Evolutionary conservation across 1,139 yeast genomes (phyloP).

Genomic region (Magnusiomyces sp.): DNA sequence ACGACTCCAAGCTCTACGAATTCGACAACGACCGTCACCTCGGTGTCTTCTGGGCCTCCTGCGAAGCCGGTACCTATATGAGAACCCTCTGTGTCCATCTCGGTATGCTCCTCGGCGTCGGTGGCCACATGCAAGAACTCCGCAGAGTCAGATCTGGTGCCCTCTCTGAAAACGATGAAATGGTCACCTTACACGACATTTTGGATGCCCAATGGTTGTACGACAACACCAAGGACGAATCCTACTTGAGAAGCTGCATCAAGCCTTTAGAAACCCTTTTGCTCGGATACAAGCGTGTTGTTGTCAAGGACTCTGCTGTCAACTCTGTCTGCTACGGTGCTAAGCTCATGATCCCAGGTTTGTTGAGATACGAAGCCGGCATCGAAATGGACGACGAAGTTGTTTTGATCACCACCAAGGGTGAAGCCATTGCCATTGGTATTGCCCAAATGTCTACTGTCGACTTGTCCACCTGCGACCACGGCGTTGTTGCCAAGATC

Average conservation of each 20-base stretch:
- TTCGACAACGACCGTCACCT: conserved; percentile 94
- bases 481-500: conserved; percentile 96
- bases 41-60: conserved; percentile 98
- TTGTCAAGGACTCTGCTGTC: conserved; percentile 96
- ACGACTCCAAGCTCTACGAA: conserved; percentile 90
- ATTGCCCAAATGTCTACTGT: conserved; percentile 98
- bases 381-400: conserved; percentile 97
- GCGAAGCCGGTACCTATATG: conserved; percentile 99
- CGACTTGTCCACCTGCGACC: conserved; percentile 93
- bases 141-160: conserved; percentile 99
- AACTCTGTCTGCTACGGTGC: conserved; percentile 99
- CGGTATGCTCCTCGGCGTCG: conserved; percentile 97
- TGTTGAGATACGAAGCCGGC: conserved; percentile 94
- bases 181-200: conserved; percentile 94
- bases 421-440: conserved; percentile 98
- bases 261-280: conserved; percentile 91
- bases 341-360: conserved; percentile 96
- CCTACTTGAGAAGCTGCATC: conserved; percentile 86
- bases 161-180: conserved; percentile 75
- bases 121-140: conserved; percentile 99
- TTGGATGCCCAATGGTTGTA: conserved; percentile 97
- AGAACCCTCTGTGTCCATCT: conserved; percentile 97
- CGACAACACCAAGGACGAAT: conserved; percentile 95
- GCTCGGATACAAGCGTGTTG: conserved; percentile 92
- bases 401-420: conserved; percentile 95